A percentile compares a stretch with the other conserved stretches of the same genome.
These are phyloP conservation scores for Paraphaeosphaeria minitans DNA, from an alignment of 2,329 filamentous ascomycete species.

Conservation along the genomic window DNA sequence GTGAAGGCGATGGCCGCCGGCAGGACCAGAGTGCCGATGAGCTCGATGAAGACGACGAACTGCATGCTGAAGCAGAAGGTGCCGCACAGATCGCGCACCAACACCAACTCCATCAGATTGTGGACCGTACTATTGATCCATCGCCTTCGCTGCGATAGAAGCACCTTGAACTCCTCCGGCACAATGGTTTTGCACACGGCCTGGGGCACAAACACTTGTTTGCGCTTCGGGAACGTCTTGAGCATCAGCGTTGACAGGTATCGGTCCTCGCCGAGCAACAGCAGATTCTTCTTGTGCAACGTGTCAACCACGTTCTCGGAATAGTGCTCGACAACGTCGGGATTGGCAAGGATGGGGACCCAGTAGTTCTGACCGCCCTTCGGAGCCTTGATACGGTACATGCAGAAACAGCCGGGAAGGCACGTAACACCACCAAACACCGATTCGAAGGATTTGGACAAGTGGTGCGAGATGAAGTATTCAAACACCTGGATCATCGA, in stretches of 20 bases:
- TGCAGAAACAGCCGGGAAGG: constrained; percentile 98
- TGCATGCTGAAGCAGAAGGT: constrained; percentile 99
- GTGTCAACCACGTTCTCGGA: constrained; percentile 99
- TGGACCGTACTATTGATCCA: constrained; percentile 99
- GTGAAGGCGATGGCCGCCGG: constrained; percentile 97
- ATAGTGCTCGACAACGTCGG: constrained; percentile 98
- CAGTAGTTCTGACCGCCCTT: constrained; percentile 99
- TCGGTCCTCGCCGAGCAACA: constrained; percentile 90
- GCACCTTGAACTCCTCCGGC: constrained; percentile 86
- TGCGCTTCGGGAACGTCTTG: constrained; percentile 97
- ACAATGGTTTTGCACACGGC: constrained; percentile 99
- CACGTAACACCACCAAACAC: constrained; percentile 99
- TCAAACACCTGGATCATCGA: constrained; percentile 99
- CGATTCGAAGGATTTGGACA: constrained; percentile 96
- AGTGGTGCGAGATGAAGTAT: constrained; percentile 97
- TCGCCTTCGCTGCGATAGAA: constrained; percentile 90
- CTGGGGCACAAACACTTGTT: constrained; percentile 97
- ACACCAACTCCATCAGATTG: constrained; percentile 95
- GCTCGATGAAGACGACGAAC: constrained; percentile 94
- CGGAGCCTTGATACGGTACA: constrained; percentile 99
- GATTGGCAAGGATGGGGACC: constrained; percentile 98
- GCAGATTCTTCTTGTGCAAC: constrained; percentile 94
- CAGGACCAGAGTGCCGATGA: constrained; percentile 91
- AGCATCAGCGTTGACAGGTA: constrained; percentile 97
- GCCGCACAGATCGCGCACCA: constrained; percentile 94